These are phyloP conservation scores for Sclerotiophoma versabilis DNA, from an alignment of 2,329 filamentous ascomycete genomes.

Conservation along the genomic window DNA sequence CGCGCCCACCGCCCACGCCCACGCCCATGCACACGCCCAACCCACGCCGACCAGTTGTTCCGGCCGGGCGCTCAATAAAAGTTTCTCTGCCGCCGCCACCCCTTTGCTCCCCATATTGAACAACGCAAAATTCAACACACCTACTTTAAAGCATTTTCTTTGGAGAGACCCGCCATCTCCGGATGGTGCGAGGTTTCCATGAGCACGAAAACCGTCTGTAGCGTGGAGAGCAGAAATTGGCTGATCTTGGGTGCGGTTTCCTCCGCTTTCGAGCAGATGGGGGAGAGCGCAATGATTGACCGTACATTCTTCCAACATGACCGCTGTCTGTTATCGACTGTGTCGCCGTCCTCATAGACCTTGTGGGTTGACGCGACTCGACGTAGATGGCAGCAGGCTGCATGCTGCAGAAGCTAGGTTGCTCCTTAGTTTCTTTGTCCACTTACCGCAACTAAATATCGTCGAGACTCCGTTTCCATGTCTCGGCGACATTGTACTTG, in stretches of 20 bases:
- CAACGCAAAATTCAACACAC: slow-evolving; percentile 60
- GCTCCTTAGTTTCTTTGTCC: background rate
- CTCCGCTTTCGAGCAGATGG: slow-evolving; percentile 55
- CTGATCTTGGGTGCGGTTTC: slow-evolving; percentile 67
- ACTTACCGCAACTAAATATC: slow-evolving; percentile 22
- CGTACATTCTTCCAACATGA: slow-evolving; percentile 52
- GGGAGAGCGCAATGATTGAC: slow-evolving; percentile 67
- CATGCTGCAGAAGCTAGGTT: slow-evolving; percentile 1
- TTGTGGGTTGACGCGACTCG: slow-evolving; percentile 8
- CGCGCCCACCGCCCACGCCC: slow-evolving; percentile 35
- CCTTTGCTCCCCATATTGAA: slow-evolving; percentile 57
- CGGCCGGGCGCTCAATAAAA: slow-evolving; percentile 32
- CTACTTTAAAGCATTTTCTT: slow-evolving; percentile 62
- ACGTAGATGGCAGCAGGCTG: slow-evolving; percentile 14
- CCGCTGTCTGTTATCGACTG: slow-evolving; percentile 16
- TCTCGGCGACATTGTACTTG: slow-evolving; percentile 23
- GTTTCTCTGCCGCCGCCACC: slow-evolving; percentile 32
- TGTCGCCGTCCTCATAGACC: slow-evolving; percentile 4
- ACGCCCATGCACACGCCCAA: slow-evolving; percentile 1
- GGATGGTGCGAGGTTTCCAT: slow-evolving; percentile 55
- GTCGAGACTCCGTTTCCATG: slow-evolving; percentile 21
- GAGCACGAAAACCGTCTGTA: slow-evolving; percentile 66
- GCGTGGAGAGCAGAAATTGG: slow-evolving; percentile 61
- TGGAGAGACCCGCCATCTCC: slow-evolving; percentile 52
- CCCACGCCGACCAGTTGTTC: background rate